Evolutionary conservation across 768 basidiomycete species (phyloP), one percentile per base, ranked within the genome.

Genomic region (Pholiota conissans): DNA sequence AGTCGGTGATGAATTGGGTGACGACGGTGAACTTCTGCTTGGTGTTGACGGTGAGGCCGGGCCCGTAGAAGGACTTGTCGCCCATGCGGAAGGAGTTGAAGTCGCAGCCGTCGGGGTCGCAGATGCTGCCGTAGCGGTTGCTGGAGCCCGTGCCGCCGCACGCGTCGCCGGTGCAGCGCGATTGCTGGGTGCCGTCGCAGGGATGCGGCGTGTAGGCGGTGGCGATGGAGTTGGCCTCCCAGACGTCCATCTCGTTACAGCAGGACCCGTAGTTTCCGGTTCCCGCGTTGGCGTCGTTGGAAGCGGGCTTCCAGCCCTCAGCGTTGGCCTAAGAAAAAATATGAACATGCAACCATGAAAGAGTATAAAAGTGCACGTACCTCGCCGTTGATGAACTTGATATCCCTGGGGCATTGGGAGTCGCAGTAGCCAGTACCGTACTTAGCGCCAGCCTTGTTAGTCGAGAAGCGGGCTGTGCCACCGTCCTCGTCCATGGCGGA

Each of bases 381-480:
- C 54, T 46, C 54, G 64, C 84, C 84, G 68, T 81, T 77, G 68
- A 86, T 84, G 69, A 85, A 85, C 69, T 86, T 85, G 69, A 84
- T 74, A 63, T 84, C 84, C 34, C 74, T 70, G 10, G 84, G 84
- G 72, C 84, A 86, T 70, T 86, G 84, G 16, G 84, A 78, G 67
- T 86, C 84, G 68, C 84, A 85, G 71, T 86, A 86, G 13, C 84
- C 84, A n/a, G 83, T 84, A 47, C 84, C 83, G 70, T 80, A 86
- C 68, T 81, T 71, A 47, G 75, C 72, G 29, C 77, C 76, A 16
- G 84, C 83, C 74, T 82, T 80, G 78, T 85, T 85, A 63, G 61
- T 71, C 30, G 81, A 63, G 72, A 70, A 81, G 63, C 75, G 71
- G 55, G 74, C 57, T 42, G 69, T 65, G 32, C 84, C 84, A 70